Conservation (phyloP, 192 early-diverging fungal species). For the Coemansia sp. region DNA sequence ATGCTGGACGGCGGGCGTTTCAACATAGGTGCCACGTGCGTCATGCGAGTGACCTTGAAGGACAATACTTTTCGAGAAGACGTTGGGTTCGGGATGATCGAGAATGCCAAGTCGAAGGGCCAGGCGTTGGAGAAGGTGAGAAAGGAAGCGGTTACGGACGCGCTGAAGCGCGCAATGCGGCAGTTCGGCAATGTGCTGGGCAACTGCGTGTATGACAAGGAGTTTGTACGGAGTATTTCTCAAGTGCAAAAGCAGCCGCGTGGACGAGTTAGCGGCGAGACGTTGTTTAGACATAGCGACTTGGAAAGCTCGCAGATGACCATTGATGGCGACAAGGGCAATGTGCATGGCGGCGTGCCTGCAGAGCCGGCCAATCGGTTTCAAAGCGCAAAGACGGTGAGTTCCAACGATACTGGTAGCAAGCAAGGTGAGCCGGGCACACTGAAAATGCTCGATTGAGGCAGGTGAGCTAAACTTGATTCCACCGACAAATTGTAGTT, state of each 20-base stretch:
- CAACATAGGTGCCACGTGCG: slow-evolving; percentile 69
- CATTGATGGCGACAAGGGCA: background rate
- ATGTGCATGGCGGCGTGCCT: background rate
- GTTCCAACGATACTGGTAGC: background rate
- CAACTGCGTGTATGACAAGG: slow-evolving; percentile 85
- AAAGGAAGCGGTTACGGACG: slow-evolving; percentile 92
- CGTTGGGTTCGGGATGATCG: slow-evolving; percentile 80
- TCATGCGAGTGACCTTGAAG: slow-evolving; percentile 77
- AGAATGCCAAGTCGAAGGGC: slow-evolving; percentile 73
- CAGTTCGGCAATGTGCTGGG: slow-evolving; percentile 84
- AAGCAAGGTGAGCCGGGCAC: background rate
- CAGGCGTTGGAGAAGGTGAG: slow-evolving; percentile 85
- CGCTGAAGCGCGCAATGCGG: slow-evolving; percentile 79
- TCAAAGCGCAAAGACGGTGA: slow-evolving; percentile 1
- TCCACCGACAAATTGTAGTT: too few species aligned
- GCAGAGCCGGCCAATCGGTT: background rate
- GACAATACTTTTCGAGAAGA: slow-evolving; percentile 90
- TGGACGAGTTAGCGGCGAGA: slow-evolving; percentile 19
- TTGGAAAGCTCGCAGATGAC: slow-evolving; percentile 11
- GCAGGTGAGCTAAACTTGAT: too few species aligned
- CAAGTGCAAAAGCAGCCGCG: slow-evolving; percentile 43
- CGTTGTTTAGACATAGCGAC: slow-evolving; percentile 35
- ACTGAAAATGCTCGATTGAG: too few species aligned
- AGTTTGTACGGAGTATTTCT: slow-evolving; percentile 51
- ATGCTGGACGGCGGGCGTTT: slow-evolving; percentile 54